These are phyloP conservation scores for Aspergillus asperescens DNA, from an alignment of 495 filamentous ascomycete genomes.

Conservation along the genomic window DNA sequence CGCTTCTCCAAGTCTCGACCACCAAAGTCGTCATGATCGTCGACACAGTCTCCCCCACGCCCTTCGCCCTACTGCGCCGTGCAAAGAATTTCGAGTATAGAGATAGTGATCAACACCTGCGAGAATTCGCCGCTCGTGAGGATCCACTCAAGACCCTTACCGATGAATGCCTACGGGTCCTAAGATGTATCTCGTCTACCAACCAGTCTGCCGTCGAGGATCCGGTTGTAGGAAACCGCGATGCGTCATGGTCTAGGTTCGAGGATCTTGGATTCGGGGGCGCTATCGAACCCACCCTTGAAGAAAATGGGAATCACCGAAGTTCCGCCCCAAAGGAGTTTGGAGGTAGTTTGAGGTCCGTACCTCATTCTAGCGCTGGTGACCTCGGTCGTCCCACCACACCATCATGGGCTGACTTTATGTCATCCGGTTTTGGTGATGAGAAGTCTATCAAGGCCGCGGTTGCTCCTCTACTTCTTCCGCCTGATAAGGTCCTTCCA, in stretches of 20 bases:
- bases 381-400: conserved; percentile 82
- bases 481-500: conserved; percentile 85
- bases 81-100: conserved; percentile 94
- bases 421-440: conserved; percentile 86
- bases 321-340: conserved; percentile 30
- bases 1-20: conserved; percentile 71
- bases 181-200: conserved; percentile 78
- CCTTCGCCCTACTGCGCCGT: conserved; percentile 82
- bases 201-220: conserved; percentile 74
- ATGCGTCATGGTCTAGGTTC: conserved; percentile 94
- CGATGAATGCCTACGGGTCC: conserved; percentile 86
- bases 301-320: conserved; percentile 48
- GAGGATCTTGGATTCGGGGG: conserved; percentile 90
- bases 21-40: conserved; percentile 96
- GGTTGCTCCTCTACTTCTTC: conserved; percentile 61
- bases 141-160: conserved; percentile 85
- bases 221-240: conserved; percentile 64
- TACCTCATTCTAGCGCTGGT: conserved; percentile 54
- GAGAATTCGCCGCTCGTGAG: conserved; percentile 79
- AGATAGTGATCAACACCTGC: conserved; percentile 76
- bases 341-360: conserved; percentile 45
- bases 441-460: conserved; percentile 51
- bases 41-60: conserved; percentile 89
- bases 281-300: conserved; percentile 61
- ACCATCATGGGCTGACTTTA: conserved; percentile 95